Evolutionary conservation across 129 eudicot genomes (phyloP).

Genomic region (Pseudognaphalium luteoalbum): DNA sequence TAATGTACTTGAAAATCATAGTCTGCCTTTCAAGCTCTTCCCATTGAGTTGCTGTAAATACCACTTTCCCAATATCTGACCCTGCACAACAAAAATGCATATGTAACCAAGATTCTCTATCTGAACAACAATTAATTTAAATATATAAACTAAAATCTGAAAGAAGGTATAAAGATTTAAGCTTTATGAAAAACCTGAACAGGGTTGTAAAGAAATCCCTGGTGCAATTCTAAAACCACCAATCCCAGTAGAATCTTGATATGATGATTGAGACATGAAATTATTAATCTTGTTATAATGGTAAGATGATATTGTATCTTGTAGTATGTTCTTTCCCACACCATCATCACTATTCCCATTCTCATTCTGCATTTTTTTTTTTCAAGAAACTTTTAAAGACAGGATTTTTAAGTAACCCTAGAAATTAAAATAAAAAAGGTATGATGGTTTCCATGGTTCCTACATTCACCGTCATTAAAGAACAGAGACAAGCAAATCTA

Average conservation of each 20-base stretch:
- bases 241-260: constrained; percentile 6
- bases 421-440: constrained; percentile 10
- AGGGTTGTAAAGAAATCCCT: constrained; percentile 20
- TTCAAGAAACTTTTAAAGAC: constrained; percentile 18
- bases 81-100: constrained; percentile 21
- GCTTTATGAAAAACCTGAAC: constrained; percentile 23
- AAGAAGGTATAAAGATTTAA: constrained; percentile 3
- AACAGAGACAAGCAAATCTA: constrained; percentile 30
- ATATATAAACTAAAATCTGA: background rate
- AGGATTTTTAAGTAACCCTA: background rate
- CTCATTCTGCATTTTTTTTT: constrained; percentile 29
- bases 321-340: constrained; percentile 52
- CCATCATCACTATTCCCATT: constrained; percentile 35
- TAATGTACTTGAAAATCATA: constrained; percentile 63
- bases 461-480: constrained; percentile 42
- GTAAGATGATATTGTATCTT: constrained; percentile 27
- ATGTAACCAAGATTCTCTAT: constrained; percentile 2
- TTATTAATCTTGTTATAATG: constrained; percentile 22
- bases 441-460: constrained; percentile 47
- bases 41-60: constrained; percentile 71
- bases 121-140: background rate
- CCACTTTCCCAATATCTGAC: constrained; percentile 35
- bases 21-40: constrained; percentile 74
- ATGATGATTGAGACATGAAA: constrained; percentile 17
- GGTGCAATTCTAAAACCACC: background rate